phyloP scores from a whole-genome alignment of 148 eudicot species.

The Euryodendron excelsum region DNA sequence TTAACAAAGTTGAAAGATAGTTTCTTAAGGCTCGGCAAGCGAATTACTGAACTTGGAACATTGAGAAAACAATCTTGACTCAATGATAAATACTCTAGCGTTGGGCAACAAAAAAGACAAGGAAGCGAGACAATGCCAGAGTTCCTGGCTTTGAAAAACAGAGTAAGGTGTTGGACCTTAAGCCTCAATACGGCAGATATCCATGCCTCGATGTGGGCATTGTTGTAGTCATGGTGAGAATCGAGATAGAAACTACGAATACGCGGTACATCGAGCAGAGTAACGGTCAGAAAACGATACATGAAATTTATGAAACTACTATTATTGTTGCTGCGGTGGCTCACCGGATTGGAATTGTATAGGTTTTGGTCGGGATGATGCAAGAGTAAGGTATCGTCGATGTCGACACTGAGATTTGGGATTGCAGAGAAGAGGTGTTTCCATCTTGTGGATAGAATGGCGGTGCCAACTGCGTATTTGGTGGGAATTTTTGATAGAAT shows the following conservation, averaged over 20 bases:
- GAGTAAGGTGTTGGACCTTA: not conserved
- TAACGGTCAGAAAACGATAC: too few relatives aligned
- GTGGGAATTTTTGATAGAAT: slow-evolving; percentile 3
- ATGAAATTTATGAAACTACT: not conserved
- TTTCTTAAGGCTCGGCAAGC: not conserved
- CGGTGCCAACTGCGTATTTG: not conserved
- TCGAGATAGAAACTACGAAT: too few relatives aligned
- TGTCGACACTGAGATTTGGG: not conserved
- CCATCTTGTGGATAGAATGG: not conserved
- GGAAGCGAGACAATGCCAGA: not conserved
- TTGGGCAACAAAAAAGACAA: not conserved
- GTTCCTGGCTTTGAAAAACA: not conserved
- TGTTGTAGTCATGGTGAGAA: too few relatives aligned
- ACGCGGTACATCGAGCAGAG: too few relatives aligned
- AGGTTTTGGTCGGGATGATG: too few relatives aligned
- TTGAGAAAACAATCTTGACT: not conserved
- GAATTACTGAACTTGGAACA: not conserved
- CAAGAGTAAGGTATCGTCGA: not conserved
- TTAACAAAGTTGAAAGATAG: not conserved
- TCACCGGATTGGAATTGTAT: too few relatives aligned
- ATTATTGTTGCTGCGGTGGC: too few relatives aligned
- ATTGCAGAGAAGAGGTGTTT: not conserved
- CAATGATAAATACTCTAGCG: not conserved
- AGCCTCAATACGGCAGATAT: not conserved
- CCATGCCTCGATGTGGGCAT: too few relatives aligned